These are phyloP conservation scores for Epichloe gansuensis DNA, from an alignment of 2,329 filamentous ascomycete species.

Conservation along the genomic window DNA sequence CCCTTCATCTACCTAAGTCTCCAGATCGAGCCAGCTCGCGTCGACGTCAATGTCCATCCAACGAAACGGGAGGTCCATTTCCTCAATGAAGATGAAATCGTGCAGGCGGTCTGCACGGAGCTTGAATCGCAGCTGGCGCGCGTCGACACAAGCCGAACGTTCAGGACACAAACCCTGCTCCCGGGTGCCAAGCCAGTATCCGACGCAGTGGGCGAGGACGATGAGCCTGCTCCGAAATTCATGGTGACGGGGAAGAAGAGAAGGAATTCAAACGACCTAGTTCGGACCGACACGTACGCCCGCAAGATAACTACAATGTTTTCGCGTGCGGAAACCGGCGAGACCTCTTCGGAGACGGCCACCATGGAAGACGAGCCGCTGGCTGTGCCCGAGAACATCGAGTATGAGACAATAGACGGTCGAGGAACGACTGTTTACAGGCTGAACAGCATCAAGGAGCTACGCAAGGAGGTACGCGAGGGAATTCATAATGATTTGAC, in stretches of 20 bases:
- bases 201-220: conserved; percentile 15
- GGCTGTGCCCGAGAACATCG: conserved; percentile 35
- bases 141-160: conserved; percentile 88
- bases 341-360: conserved; percentile 7
- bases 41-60: conserved; percentile 96
- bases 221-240: conserved; percentile 19
- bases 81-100: conserved; percentile 92
- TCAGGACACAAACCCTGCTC: conserved; percentile 84
- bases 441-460: conserved; percentile 72
- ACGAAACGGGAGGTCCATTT: conserved; percentile 97
- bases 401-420: conserved; percentile 57
- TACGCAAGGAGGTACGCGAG: conserved; percentile 70
- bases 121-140: conserved; percentile 68
- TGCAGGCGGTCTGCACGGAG: conserved; percentile 70
- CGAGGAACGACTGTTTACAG: conserved; percentile 59
- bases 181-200: conserved; percentile 42
- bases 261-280: conserved; percentile 57
- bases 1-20: conserved; percentile 89
- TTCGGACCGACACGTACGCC: conserved; percentile 77
- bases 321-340: conserved; percentile 32
- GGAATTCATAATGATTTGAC: conserved; percentile 76
- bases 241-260: conserved; percentile 27
- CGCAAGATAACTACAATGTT: conserved; percentile 98
- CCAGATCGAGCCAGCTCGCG: conserved; percentile 80
- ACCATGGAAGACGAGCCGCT: conserved; percentile 21